Conservation (phyloP, 2,329 filamentous ascomycete species). For the Scedosporium aurantiacum region DNA sequence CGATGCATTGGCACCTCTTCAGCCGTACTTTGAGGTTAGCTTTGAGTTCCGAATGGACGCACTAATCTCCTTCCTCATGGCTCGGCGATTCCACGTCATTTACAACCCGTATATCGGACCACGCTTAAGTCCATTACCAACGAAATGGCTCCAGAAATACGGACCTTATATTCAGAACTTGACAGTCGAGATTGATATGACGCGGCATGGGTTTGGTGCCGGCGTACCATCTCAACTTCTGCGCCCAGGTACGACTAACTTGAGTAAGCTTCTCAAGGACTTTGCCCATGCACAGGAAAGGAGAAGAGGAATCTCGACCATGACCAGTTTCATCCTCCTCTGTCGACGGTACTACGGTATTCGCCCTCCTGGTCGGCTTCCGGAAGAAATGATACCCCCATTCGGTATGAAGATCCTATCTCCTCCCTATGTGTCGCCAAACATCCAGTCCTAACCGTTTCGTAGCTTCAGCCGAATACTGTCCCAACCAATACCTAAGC, state of each 20-base stretch:
- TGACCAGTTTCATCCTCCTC: slow-evolving; percentile 21
- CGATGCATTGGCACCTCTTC: slow-evolving; percentile 15
- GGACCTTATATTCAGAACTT: slow-evolving; percentile 24
- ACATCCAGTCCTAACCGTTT: neutral
- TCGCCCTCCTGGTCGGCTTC: neutral
- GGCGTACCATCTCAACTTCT: slow-evolving; percentile 14
- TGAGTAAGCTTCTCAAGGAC: slow-evolving; percentile 16
- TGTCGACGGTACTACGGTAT: slow-evolving; percentile 23
- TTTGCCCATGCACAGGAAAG: slow-evolving; percentile 18
- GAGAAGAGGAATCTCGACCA: slow-evolving; percentile 10
- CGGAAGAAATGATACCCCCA: neutral
- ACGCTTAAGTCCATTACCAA: slow-evolving; percentile 22
- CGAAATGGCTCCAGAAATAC: slow-evolving; percentile 23
- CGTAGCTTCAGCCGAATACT: slow-evolving; percentile 14
- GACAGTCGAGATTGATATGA: slow-evolving; percentile 29
- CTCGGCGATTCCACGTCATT: slow-evolving; percentile 25
- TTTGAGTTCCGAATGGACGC: slow-evolving; percentile 26
- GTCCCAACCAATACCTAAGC: slow-evolving; percentile 19
- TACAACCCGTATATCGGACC: slow-evolving; percentile 25
- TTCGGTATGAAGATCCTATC: neutral
- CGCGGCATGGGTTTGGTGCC: slow-evolving; percentile 22
- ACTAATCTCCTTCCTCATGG: slow-evolving; percentile 22
- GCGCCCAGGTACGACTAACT: slow-evolving; percentile 13
- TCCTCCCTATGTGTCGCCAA: neutral
- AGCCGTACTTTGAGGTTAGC: slow-evolving; percentile 18